Conservation (phyloP, 1,284 basidiomycete species). For the Naganishia sp. region DNA sequence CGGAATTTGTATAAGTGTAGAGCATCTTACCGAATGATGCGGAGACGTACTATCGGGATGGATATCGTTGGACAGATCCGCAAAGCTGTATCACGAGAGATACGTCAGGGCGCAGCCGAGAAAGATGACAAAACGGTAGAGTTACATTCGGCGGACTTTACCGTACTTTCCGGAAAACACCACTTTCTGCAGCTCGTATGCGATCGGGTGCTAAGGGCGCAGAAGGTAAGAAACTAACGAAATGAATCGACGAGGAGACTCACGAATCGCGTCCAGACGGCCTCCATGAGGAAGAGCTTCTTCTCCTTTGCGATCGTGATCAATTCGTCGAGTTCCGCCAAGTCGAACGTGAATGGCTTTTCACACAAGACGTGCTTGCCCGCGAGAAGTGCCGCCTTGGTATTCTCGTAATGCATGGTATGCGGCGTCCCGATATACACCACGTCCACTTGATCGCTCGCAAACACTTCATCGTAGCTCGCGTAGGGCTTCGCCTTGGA, state of each 20-base stretch:
- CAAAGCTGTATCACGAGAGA: constrained; percentile 51
- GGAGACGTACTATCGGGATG: constrained; percentile 65
- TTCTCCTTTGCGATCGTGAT: constrained; percentile 71
- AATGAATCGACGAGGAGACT: not conserved
- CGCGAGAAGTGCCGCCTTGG: constrained; percentile 71
- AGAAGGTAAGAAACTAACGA: not conserved
- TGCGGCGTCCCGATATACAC: constrained; percentile 88
- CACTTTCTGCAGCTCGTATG: constrained; percentile 49
- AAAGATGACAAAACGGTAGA: not conserved
- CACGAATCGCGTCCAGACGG: constrained; percentile 53
- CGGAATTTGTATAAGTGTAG: not conserved
- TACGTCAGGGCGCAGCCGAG: not conserved
- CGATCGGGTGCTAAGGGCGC: constrained; percentile 47
- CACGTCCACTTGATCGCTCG: constrained; percentile 73
- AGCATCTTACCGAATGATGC: not conserved
- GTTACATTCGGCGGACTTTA: constrained; percentile 47
- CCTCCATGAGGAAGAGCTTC: constrained; percentile 82
- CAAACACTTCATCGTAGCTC: constrained; percentile 73
- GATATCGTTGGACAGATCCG: constrained; percentile 74
- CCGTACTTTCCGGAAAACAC: constrained; percentile 51
- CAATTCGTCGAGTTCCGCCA: constrained; percentile 61
- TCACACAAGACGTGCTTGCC: constrained; percentile 86
- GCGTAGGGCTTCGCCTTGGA: constrained; percentile 70
- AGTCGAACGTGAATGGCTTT: constrained; percentile 62
- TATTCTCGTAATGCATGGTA: constrained; percentile 77